These are phyloP conservation scores for Pseudopyrenochaeta lycopersici DNA, from an alignment of 2,329 filamentous ascomycete species.

Conservation along the genomic window DNA sequence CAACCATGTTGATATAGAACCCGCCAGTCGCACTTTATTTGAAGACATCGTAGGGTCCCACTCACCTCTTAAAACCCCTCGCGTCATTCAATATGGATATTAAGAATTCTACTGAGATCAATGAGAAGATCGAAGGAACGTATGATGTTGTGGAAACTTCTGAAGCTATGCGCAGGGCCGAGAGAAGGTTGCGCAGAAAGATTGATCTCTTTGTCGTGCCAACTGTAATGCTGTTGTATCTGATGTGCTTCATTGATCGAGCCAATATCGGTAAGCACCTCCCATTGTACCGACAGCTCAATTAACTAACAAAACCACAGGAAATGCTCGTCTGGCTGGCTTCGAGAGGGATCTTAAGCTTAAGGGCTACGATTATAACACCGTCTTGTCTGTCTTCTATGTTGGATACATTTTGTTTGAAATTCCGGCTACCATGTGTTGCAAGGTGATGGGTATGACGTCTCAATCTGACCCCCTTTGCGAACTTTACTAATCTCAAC, in stretches of 20 bases:
- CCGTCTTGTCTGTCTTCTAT: constrained; percentile 72
- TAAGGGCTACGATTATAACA: constrained; percentile 71
- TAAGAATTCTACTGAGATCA: too few species aligned
- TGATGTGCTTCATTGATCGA: constrained; percentile 76
- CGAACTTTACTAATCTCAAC: constrained; percentile 32
- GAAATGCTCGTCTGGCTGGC: constrained; percentile 72
- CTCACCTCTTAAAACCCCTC: too few species aligned
- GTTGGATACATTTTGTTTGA: constrained; percentile 76
- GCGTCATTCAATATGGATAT: too few species aligned
- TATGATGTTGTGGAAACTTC: too few species aligned
- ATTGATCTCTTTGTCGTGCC: constrained; percentile 71
- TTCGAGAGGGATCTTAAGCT: constrained; percentile 68
- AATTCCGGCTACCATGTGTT: constrained; percentile 70
- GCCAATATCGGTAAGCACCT: constrained; percentile 68
- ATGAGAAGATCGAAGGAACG: too few species aligned
- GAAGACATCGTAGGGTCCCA: too few species aligned
- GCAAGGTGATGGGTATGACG: constrained; percentile 50
- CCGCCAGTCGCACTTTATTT: too few species aligned
- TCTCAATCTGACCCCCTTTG: too few species aligned
- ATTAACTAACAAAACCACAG: constrained; percentile 46
- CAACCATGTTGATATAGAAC: too few species aligned
- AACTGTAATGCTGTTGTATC: constrained; percentile 69
- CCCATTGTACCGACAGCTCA: constrained; percentile 58
- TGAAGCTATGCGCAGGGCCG: too few species aligned
- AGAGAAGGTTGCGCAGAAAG: constrained; percentile 60